phyloP scores from a whole-genome alignment of 163 green algal species.

The Volvox carteri region DNA sequence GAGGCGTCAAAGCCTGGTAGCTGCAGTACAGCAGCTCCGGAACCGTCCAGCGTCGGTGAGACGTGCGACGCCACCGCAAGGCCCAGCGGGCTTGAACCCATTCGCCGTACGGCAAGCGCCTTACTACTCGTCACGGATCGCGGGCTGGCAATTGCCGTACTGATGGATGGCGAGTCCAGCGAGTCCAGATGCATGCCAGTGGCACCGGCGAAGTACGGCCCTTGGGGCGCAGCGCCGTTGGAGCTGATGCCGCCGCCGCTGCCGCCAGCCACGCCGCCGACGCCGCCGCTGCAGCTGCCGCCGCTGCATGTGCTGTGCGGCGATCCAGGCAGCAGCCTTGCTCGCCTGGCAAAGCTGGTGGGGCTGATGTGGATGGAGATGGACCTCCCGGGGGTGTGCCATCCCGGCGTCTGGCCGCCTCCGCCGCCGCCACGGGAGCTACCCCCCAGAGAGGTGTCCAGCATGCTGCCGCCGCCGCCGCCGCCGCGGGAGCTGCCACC shows the following conservation, averaged over 20 bases:
- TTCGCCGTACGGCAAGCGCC: neutral
- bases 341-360: neutral
- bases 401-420: constrained; percentile 5
- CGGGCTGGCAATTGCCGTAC: neutral
- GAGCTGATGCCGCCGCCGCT: too few species aligned
- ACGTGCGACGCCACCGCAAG: neutral
- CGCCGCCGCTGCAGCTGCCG: neutral
- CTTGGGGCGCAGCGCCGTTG: neutral
- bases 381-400: constrained; percentile 9
- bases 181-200: neutral
- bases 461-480: constrained; percentile 1
- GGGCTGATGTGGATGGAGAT: neutral
- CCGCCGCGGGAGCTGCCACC: neutral
- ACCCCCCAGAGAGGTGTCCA: neutral
- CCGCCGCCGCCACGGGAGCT: neutral
- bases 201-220: neutral
- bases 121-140: neutral
- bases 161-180: constrained; percentile 22
- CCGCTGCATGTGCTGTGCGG: neutral
- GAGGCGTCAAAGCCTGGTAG: neutral
- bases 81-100: constrained; percentile 32
- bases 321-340: constrained; percentile 19
- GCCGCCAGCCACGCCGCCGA: too few species aligned
- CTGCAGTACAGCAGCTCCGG: neutral
- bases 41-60: neutral